Evolutionary conservation across 1,139 yeast species (phyloP).

Genomic region (Debaryomycetaceae sp.): DNA sequence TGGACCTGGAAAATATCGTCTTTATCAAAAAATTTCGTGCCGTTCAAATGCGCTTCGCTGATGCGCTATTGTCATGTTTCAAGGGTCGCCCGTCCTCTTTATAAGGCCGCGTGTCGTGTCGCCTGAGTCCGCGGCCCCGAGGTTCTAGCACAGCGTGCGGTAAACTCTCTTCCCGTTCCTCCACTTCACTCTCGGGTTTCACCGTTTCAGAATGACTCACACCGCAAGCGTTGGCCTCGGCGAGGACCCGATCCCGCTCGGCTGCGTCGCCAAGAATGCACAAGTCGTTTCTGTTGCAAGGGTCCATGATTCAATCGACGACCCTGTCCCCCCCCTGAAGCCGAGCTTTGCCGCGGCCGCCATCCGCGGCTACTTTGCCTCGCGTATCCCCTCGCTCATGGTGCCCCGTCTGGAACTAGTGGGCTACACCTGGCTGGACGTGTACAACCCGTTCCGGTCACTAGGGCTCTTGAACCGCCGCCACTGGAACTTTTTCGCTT

Average conservation of each 20-base stretch:
- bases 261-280: no score
- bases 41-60: no score
- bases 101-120: no score
- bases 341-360: constrained; percentile 4
- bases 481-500: constrained; percentile 53
- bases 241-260: no score
- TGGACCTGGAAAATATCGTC: no score
- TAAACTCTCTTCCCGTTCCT: no score
- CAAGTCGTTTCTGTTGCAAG: background rate
- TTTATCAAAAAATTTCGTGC: no score
- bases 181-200: background rate
- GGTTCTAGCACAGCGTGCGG: no score
- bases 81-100: no score
- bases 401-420: constrained; percentile 20
- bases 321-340: constrained; percentile 3
- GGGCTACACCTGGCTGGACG: constrained; percentile 12
- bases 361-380: constrained; percentile 15
- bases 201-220: background rate
- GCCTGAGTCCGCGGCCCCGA: no score
- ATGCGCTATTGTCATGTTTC: no score
- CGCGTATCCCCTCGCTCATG: constrained; percentile 23
- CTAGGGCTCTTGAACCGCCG: constrained; percentile 30
- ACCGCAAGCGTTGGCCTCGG: no score
- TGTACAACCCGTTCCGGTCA: constrained; percentile 47
- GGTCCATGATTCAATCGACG: constrained; percentile 1